Evolutionary conservation across 805 yeast species (phyloP).

Genomic region (Wickerhamomyces chambardii): DNA sequence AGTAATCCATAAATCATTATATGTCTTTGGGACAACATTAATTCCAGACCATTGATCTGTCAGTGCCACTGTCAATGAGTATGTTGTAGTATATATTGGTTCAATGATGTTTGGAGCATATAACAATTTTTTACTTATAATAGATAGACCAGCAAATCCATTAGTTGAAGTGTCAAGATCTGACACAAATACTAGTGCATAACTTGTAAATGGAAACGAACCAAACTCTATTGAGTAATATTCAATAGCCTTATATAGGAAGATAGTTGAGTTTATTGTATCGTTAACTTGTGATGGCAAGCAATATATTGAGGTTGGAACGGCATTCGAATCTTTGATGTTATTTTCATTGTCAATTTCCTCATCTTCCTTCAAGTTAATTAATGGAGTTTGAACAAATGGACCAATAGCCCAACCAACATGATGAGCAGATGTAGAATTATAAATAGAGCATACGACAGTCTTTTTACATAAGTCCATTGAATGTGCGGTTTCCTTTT

Average conservation of each 20-base stretch:
- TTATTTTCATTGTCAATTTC: conserved; percentile 20
- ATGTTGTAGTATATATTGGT: conserved; percentile 65
- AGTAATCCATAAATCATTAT: conserved; percentile 84
- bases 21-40: conserved; percentile 71
- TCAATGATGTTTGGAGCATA: conserved; percentile 74
- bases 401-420: conserved; percentile 94
- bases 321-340: conserved; percentile 25
- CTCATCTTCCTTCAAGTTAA: conserved; percentile 31
- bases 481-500: conserved; percentile 67
- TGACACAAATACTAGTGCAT: conserved; percentile 65
- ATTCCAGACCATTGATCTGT: conserved; percentile 94
- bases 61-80: conserved; percentile 55
- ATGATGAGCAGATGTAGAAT: conserved; percentile 90
- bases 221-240: conserved; percentile 84
- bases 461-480: conserved; percentile 67
- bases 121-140: conserved; percentile 50
- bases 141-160: conserved; percentile 69
- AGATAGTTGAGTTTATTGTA: conserved; percentile 65
- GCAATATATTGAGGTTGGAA: conserved; percentile 55
- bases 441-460: conserved; percentile 62
- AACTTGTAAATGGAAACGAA: conserved; percentile 84
- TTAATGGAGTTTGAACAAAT: conserved; percentile 54
- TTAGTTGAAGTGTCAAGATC: conserved; percentile 39
- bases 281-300: conserved; percentile 48
- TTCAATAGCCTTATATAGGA: conserved; percentile 72